Conservation (phyloP, 1,139 yeast genomes). For the Petasospora rhodanensis region DNA sequence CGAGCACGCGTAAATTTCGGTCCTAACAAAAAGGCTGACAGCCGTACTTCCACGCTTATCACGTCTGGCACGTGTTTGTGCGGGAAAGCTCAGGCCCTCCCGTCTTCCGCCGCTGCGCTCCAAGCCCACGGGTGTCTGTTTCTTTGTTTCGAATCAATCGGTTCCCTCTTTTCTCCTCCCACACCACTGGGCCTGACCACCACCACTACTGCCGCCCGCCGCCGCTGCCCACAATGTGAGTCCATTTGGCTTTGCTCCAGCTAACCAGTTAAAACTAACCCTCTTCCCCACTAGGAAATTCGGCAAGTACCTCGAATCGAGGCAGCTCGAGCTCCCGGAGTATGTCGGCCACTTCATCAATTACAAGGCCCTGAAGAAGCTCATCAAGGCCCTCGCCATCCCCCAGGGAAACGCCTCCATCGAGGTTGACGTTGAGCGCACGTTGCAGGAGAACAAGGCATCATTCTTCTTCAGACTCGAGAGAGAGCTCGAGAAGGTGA, state of each 20-base stretch:
- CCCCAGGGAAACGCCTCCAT: conserved; percentile 20
- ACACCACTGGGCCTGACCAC: no score
- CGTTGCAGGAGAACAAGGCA: conserved; percentile 86
- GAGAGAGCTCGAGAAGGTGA: conserved; percentile 91
- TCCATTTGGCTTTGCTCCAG: no score
- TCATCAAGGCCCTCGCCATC: conserved; percentile 64
- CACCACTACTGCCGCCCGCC: no score
- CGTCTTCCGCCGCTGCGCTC: no score
- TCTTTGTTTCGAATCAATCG: no score
- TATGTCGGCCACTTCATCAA: conserved; percentile 91
- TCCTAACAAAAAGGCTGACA: no score
- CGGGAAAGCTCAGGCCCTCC: no score
- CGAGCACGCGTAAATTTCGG: neutral
- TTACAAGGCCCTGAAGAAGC: conserved; percentile 81
- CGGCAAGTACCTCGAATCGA: conserved; percentile 90
- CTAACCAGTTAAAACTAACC: no score
- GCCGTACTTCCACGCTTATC: neutral
- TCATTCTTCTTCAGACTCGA: conserved; percentile 90
- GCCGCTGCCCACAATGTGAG: conserved; percentile 1
- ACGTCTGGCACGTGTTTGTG: no score
- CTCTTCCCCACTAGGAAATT: conserved; percentile 51
- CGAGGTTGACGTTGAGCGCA: conserved; percentile 33
- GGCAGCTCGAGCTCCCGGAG: conserved; percentile 93
- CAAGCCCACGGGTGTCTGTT: no score
- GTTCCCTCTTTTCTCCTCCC: no score